A percentile compares a stretch with the other conserved stretches of the same genome.
These are phyloP conservation scores for Craterostigma plantagineum DNA, from an alignment of 257 asterid species.

Conservation along the genomic window DNA sequence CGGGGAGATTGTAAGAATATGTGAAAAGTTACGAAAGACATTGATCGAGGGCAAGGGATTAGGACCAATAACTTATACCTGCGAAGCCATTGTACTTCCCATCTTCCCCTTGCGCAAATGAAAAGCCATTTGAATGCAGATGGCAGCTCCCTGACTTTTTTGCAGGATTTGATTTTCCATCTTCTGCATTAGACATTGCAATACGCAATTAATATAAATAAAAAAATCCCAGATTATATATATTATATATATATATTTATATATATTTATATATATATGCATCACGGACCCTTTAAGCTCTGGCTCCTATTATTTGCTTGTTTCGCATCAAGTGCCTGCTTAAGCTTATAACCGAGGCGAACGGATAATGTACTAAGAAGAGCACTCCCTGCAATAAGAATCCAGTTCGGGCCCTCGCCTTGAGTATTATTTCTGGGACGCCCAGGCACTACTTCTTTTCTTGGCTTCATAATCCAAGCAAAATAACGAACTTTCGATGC, in stretches of 20 bases:
- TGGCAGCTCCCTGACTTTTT: constrained; percentile 34
- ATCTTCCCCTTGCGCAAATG: constrained; percentile 32
- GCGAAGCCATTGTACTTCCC: constrained; percentile 33
- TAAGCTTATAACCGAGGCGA: constrained; percentile 70
- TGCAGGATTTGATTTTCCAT: constrained; percentile 25
- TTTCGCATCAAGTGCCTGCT: constrained; percentile 54
- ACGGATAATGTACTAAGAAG: constrained; percentile 57
- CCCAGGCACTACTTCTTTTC: constrained; percentile 23
- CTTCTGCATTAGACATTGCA: constrained; percentile 26
- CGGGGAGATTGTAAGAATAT: not conserved
- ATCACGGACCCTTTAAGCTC: constrained; percentile 28
- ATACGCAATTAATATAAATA: constrained; percentile 5
- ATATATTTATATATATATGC: not conserved
- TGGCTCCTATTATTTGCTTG: constrained; percentile 22
- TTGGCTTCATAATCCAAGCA: constrained; percentile 28
- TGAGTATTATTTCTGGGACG: constrained; percentile 28
- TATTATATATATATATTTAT: no score
- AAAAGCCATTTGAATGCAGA: constrained; percentile 30
- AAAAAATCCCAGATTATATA: constrained; percentile 4
- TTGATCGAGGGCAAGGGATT: not conserved
- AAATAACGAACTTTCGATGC: no score
- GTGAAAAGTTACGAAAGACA: no score
- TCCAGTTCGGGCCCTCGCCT: constrained; percentile 66
- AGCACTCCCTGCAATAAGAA: constrained; percentile 72
- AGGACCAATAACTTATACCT: constrained; percentile 16